These are phyloP conservation scores for Eremochloa ophiuroides DNA, from an alignment of 176 grass and related monocot species.

Conservation along the genomic window DNA sequence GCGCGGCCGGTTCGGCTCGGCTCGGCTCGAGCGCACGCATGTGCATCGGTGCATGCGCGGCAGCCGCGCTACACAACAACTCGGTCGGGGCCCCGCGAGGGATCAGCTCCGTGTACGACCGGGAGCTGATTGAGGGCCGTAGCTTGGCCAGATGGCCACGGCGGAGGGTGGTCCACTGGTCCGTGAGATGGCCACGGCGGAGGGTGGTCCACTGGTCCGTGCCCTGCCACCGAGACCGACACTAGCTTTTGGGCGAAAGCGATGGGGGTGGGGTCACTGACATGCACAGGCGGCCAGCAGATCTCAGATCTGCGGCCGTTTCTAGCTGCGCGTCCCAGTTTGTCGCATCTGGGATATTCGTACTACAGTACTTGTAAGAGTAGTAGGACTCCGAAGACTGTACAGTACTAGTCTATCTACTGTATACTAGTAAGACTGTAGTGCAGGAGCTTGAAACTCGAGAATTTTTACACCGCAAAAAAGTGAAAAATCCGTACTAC, in stretches of 20 bases:
- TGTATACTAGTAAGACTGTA: no score
- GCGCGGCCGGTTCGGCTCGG: no score
- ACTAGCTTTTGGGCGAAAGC: slow-evolving; percentile 36
- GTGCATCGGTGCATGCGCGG: neutral
- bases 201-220: neutral
- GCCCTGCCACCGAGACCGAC: slow-evolving; percentile 3
- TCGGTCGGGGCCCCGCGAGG: neutral
- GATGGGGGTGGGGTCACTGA: slow-evolving; percentile 7
- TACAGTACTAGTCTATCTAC: no score
- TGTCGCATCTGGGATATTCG: neutral
- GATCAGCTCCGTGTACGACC: neutral
- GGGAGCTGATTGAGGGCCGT: neutral
- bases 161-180: neutral
- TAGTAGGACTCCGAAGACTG: no score
- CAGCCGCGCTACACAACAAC: neutral
- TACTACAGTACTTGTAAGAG: no score
- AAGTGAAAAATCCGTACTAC: no score
- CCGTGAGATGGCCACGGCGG: neutral
- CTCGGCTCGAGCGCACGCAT: neutral
- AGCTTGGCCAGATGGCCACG: neutral
- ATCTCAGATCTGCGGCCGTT: slow-evolving; percentile 38
- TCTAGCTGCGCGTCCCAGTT: neutral
- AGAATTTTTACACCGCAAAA: no score
- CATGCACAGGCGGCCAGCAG: neutral
- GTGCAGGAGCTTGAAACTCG: no score